Evolutionary conservation across 345 rosid genomes (phyloP), one percentile per base, ranked within the genome.

Genomic region (Lumnitzera racemosa): DNA sequence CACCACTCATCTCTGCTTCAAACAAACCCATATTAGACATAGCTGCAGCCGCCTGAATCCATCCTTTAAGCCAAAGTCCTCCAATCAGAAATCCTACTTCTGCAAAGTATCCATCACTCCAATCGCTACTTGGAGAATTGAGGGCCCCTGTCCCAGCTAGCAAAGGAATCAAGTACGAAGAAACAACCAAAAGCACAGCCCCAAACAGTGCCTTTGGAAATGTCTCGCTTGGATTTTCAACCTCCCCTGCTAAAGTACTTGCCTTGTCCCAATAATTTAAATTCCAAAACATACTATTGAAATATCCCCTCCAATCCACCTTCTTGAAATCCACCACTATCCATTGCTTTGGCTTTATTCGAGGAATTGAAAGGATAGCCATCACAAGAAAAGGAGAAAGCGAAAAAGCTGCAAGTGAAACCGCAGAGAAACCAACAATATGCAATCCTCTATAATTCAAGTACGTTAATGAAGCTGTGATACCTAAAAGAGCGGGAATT

Each of bases 1-100:
- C 98, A 27, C 79, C 80, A 63, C 98, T 91, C 98, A 91, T 89
- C 74, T 91, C 98, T 2, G 98, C 98, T 74, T 87, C 96, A 76
- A 89, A 91, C 75, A 91, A 70, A n/a, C 96, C 98, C 68, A 91
- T 60, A 61, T 91, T 91, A 3, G 98, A 91, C 90, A 83, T 79
- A 2, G 92, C 98, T 36, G 98, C 81, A 72, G 98, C 92, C 9
- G 90, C 96, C 75, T 91, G 98, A 62, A 89, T 85, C 96, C 98
- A 91, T 68, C 89, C 82, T 56, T 76, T 89, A 27, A 89, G 92
- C 96, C 96, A 84, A 67, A 71, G 74, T 46, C 98, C 96, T 24
- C 98, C 98, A 17, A 91, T 83, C 74, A 86, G 63, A 82, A 87
- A 76, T 47, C 96, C 98, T 60, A 87, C 96, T 70, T 91, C 88